phyloP scores from a whole-genome alignment of 2,329 filamentous ascomycete species.

The Nigrospora sphaerica region DNA sequence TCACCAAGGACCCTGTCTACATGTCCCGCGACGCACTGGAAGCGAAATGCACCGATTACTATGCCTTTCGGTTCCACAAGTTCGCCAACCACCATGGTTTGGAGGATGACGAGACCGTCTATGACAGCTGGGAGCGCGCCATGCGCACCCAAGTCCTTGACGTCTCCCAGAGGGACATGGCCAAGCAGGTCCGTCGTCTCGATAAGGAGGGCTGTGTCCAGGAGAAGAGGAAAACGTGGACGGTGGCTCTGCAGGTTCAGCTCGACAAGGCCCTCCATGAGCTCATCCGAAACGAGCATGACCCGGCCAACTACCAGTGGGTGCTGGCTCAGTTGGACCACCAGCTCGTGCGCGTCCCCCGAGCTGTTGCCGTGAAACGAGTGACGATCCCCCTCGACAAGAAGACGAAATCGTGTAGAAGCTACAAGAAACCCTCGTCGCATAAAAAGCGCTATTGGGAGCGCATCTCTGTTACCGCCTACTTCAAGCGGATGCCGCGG shows the following conservation, averaged over 20 bases:
- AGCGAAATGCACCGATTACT: conserved; percentile 30
- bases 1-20: conserved; percentile 22
- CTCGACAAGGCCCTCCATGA: conserved; percentile 29
- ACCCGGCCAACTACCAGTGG: conserved; percentile 28
- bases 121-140: conserved; percentile 33
- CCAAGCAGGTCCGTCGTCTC: conserved; percentile 28
- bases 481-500: conserved; percentile 35
- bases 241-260: conserved; percentile 29
- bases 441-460: conserved; percentile 24
- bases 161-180: conserved; percentile 29
- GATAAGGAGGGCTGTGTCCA: conserved; percentile 22
- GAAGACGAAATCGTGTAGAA: neutral
- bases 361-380: conserved; percentile 4
- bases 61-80: conserved; percentile 35
- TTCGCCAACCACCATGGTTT: conserved; percentile 16
- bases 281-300: conserved; percentile 25
- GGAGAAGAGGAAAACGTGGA: conserved; percentile 31
- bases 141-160: conserved; percentile 23
- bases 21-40: conserved; percentile 30
- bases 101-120: conserved; percentile 23
- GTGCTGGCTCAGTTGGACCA: conserved; percentile 37
- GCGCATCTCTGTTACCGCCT: conserved; percentile 34
- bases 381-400: neutral
- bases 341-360: conserved; percentile 20
- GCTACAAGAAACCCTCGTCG: neutral